Evolutionary conservation across 2,329 filamentous ascomycete species (phyloP), one percentile per base, ranked within the genome.

Genomic region (Neopestalotiopsis clavispora): DNA sequence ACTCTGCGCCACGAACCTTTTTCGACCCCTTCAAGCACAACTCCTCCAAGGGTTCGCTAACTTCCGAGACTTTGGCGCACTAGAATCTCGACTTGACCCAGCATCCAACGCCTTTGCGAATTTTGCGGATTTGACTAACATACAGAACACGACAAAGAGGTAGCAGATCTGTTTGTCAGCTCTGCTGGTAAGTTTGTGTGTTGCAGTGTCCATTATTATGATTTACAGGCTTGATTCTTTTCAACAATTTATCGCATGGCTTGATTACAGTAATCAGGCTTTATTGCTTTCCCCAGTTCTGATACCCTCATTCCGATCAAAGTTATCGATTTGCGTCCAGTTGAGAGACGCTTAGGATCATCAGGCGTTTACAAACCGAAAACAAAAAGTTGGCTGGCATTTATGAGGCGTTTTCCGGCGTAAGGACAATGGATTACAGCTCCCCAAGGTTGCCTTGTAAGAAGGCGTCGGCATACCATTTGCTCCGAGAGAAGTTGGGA

Each of bases 171-270:
- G 14, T 52, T 7, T 17, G 34, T 34, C 30, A 62, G 59, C 17
- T 62, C 32, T 62, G 59, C 59, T 62, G 59, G 59, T 62, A 62
- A 62, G 59, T 62, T 40, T 20, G 57, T 34, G n/a, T 40, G n/a
- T 40, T 62, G n/a, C 32, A n/a, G 4, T 17, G 32, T 62, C 59
- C 28, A 9, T 20, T 34, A 20, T n/a, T 62, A 9, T 20, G 17
- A 20, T 13, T 62, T 40, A n/a, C 32, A 40, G 59, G 7, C 12
- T 62, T 62, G 59, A 62, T 40, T 40, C 34, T 20, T 34, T 23
- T 10, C 45, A 52, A 38, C 34, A 38, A 38, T 38, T 52, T 17
- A 9, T 20, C n/a, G 45, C 45, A 52, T 9, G 45, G 45, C 45
- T 52, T 52, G 45, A 7, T 17, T 20, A 17, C 45, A 9, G n/a